phyloP scores from a whole-genome alignment of 345 rosid genomes.

The Citrus trifoliata region DNA sequence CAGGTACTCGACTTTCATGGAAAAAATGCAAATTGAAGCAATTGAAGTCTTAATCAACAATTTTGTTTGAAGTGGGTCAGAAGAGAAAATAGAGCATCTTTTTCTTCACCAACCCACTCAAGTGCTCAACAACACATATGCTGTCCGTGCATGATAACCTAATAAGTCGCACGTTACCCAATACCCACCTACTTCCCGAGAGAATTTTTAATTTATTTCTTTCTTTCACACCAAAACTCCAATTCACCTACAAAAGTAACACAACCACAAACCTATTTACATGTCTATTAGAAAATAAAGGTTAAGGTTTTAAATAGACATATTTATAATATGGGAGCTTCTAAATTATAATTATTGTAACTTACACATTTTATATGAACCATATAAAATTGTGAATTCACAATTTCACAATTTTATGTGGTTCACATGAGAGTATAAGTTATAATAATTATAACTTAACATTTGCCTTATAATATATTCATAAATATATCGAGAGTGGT shows the following conservation, averaged over 20 bases:
- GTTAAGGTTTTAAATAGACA: too few species aligned
- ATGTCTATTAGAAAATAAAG: too few species aligned
- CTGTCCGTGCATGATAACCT: background rate
- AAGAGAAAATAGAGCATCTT: background rate
- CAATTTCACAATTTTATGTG: too few species aligned
- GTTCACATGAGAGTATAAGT: accelerated
- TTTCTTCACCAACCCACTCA: background rate
- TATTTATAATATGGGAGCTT: too few species aligned
- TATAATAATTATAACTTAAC: too few species aligned
- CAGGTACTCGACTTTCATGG: background rate
- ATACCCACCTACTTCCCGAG: background rate
- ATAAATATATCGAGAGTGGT: too few species aligned
- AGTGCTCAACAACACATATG: background rate
- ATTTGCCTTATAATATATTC: too few species aligned
- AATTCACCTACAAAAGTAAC: too few species aligned
- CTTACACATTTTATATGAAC: accelerated
- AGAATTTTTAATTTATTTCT: background rate
- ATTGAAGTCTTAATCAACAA: background rate
- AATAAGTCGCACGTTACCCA: background rate
- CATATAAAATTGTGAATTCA: too few species aligned
- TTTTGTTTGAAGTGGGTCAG: background rate
- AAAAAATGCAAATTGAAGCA: background rate
- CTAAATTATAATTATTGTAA: too few species aligned
- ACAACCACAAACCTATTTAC: too few species aligned
- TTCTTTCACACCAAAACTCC: background rate